Conservation (phyloP, 305 asterid species). For the Solanum aculeatissimum region DNA sequence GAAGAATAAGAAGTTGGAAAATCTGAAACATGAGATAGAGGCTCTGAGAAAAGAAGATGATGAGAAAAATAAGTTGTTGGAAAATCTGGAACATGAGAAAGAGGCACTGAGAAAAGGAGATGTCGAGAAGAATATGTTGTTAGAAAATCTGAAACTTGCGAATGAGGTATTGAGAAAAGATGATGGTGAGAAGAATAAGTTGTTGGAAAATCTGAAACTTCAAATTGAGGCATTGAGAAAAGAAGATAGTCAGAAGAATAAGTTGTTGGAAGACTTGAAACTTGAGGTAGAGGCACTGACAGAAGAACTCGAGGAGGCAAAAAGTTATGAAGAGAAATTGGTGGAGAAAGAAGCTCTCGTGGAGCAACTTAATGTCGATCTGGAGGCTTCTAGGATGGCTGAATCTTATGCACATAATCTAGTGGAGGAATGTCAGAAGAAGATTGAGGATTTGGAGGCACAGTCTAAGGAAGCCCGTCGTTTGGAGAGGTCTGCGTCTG, state of each 20-base stretch:
- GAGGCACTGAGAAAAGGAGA: slow-evolving; percentile 45
- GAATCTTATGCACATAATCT: slow-evolving; percentile 72
- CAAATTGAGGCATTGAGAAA: slow-evolving; percentile 49
- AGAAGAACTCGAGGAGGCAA: slow-evolving; percentile 48
- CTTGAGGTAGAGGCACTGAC: slow-evolving; percentile 47
- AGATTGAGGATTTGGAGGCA: slow-evolving; percentile 49
- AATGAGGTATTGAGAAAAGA: not conserved
- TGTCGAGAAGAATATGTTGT: not conserved
- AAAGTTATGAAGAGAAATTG: slow-evolving; percentile 36
- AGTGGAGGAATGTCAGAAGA: slow-evolving; percentile 65
- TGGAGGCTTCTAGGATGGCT: slow-evolving; percentile 91
- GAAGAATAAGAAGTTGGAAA: slow-evolving; percentile 41
- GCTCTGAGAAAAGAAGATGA: slow-evolving; percentile 40
- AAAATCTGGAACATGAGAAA: slow-evolving; percentile 57
- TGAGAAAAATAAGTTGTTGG: slow-evolving; percentile 45
- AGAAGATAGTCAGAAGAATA: slow-evolving; percentile 43
- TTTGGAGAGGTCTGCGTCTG: slow-evolving; percentile 83
- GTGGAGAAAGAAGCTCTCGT: slow-evolving; percentile 55
- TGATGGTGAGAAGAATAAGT: slow-evolving; percentile 34
- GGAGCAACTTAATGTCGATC: slow-evolving; percentile 77
- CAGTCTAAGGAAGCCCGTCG: slow-evolving; percentile 65
- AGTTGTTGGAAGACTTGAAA: slow-evolving; percentile 48
- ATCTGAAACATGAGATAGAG: slow-evolving; percentile 46
- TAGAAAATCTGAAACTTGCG: not conserved
- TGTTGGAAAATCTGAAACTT: slow-evolving; percentile 44